Conservation (phyloP, 177 flowering plant species). For the Telopea speciosissima region DNA sequence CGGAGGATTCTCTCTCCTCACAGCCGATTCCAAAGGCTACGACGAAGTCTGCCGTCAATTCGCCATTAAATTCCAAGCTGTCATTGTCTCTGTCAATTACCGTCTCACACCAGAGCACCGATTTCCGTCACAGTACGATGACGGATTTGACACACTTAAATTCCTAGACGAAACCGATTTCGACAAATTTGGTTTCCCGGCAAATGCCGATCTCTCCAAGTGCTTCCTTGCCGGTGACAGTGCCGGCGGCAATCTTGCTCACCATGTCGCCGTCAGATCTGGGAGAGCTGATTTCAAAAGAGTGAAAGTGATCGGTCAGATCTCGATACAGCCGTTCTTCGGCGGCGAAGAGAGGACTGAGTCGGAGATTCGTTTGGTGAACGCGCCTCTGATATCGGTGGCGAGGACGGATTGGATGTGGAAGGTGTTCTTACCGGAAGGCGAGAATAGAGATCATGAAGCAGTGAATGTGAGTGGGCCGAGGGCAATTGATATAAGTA, state of each 20-base stretch:
- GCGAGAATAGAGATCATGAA: slow-evolving; percentile 29
- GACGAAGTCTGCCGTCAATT: slow-evolving; percentile 28
- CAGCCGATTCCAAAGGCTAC: slow-evolving; percentile 18
- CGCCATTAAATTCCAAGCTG: slow-evolving; percentile 17
- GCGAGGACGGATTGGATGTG: slow-evolving; percentile 25
- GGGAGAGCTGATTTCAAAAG: not conserved
- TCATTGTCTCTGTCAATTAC: slow-evolving; percentile 32
- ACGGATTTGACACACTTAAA: slow-evolving; percentile 34
- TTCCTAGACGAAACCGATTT: slow-evolving; percentile 28
- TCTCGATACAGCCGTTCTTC: slow-evolving; percentile 37
- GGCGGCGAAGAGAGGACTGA: slow-evolving; percentile 35
- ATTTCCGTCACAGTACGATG: slow-evolving; percentile 30
- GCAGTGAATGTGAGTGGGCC: slow-evolving; percentile 33
- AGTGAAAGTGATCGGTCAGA: slow-evolving; percentile 17
- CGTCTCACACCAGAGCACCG: slow-evolving; percentile 29
- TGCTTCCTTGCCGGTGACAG: slow-evolving; percentile 36
- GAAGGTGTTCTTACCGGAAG: slow-evolving; percentile 33
- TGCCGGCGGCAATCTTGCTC: slow-evolving; percentile 35
- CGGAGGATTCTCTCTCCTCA: slow-evolving; percentile 30
- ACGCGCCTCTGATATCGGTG: slow-evolving; percentile 13
- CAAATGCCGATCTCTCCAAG: not conserved
- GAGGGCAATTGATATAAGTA: slow-evolving; percentile 22
- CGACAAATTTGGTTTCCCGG: not conserved
- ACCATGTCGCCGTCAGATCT: slow-evolving; percentile 26
- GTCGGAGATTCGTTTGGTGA: slow-evolving; percentile 15